Conservation (phyloP, 2,329 filamentous ascomycete genomes). For the Colletotrichum sidae region DNA sequence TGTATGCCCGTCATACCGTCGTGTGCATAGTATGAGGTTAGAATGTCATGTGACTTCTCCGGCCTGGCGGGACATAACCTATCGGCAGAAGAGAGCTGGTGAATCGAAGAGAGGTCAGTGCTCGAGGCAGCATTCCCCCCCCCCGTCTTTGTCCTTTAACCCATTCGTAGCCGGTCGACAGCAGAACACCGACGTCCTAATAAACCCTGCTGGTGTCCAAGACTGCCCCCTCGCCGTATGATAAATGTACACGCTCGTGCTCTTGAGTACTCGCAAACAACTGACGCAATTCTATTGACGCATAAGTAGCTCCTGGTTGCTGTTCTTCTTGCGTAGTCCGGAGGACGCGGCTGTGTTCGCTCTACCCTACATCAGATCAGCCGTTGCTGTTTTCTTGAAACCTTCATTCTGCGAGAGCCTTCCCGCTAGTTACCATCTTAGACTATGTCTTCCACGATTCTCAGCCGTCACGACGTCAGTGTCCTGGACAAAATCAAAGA, state of each 20-base stretch:
- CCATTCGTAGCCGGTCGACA: slow-evolving; percentile 34
- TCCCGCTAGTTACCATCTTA: neutral
- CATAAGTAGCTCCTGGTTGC: no score
- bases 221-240: neutral
- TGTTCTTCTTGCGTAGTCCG: no score
- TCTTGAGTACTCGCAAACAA: no score
- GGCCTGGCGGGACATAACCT: neutral
- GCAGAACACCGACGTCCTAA: slow-evolving; percentile 31
- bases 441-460: slow-evolving; percentile 59
- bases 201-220: neutral
- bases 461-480: slow-evolving; percentile 70
- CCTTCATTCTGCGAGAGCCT: neutral
- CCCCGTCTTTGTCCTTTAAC: slow-evolving; percentile 23
- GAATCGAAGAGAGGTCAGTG: slow-evolving; percentile 9
- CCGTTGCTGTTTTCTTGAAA: slow-evolving; percentile 10
- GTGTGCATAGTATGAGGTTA: no score
- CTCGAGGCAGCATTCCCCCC: slow-evolving; percentile 17
- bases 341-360: no score
- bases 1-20: slow-evolving; percentile 21
- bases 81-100: neutral
- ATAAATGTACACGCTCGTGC: slow-evolving; percentile 8
- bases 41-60: neutral
- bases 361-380: neutral
- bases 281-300: no score
- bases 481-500: slow-evolving; percentile 76